Evolutionary conservation across 148 eudicot genomes (phyloP).

Genomic region (Linanthus parryae): DNA sequence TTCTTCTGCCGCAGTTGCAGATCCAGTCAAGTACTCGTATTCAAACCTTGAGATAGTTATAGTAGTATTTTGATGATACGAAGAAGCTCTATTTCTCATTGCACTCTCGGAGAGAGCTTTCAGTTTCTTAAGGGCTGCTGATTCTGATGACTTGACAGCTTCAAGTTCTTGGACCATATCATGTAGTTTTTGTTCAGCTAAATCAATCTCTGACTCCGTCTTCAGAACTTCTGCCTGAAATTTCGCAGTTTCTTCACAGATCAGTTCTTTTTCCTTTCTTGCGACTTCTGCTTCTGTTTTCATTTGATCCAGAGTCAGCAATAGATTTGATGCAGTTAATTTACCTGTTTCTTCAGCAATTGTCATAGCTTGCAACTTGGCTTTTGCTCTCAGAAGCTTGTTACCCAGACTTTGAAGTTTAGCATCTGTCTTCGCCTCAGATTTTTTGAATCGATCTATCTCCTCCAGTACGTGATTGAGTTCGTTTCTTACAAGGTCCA

Average conservation of each 20-base stretch:
- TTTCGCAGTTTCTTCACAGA: constrained; percentile 34
- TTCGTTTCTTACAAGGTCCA: constrained; percentile 65
- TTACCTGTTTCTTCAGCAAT: constrained; percentile 49
- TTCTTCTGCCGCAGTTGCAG: constrained; percentile 53
- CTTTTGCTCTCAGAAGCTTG: constrained; percentile 58
- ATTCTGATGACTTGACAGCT: constrained; percentile 49
- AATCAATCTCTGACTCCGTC: constrained; percentile 39
- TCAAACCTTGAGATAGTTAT: constrained; percentile 76
- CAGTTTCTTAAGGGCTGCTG: constrained; percentile 50
- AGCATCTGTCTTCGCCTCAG: constrained; percentile 38
- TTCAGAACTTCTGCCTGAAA: constrained; percentile 38
- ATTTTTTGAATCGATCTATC: constrained; percentile 27
- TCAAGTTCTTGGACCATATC: constrained; percentile 56
- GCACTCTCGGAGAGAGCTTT: constrained; percentile 39
- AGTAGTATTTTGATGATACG: constrained; percentile 32
- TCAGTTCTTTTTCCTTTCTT: constrained; percentile 33
- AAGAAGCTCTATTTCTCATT: constrained; percentile 47
- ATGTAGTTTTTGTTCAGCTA: constrained; percentile 40
- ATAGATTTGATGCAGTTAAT: constrained; percentile 35
- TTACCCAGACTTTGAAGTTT: constrained; percentile 43
- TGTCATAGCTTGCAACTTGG: constrained; percentile 43
- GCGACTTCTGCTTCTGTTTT: constrained; percentile 37
- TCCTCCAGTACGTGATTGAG: constrained; percentile 29
- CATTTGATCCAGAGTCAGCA: constrained; percentile 36
- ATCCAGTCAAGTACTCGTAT: constrained; percentile 63